These are phyloP conservation scores for Trichosanthes cucumerina DNA, from an alignment of 306 rosid species.

Conservation along the genomic window DNA sequence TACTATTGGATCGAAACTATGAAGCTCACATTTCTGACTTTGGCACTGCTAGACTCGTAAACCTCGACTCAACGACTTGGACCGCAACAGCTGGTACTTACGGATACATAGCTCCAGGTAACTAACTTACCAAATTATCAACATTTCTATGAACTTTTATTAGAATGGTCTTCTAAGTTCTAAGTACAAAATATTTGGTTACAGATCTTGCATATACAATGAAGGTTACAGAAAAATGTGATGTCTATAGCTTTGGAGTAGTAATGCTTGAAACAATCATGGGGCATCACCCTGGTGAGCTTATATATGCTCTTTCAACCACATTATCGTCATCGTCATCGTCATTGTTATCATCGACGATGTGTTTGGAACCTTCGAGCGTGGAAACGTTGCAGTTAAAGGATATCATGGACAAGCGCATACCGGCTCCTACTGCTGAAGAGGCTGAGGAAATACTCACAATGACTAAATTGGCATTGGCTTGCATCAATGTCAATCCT, in stretches of 20 bases:
- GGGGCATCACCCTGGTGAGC: conserved; percentile 10
- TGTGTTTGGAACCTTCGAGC: neutral
- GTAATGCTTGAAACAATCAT: conserved; percentile 11
- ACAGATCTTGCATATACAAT: conserved; percentile 15
- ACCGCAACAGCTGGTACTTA: conserved; percentile 4
- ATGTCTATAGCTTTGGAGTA: conserved; percentile 14
- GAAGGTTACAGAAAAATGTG: conserved; percentile 12
- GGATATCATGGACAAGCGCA: conserved; percentile 5
- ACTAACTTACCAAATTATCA: neutral
- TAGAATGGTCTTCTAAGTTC: neutral
- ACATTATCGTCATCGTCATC: neutral
- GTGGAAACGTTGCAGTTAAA: neutral
- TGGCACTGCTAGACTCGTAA: conserved; percentile 12
- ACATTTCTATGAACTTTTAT: neutral
- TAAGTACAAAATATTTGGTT: no score
- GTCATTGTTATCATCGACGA: neutral
- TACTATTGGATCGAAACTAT: neutral
- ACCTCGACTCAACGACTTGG: conserved; percentile 2
- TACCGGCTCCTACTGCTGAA: neutral
- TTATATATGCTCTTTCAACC: neutral
- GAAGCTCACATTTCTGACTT: conserved; percentile 13
- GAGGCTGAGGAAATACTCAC: neutral
- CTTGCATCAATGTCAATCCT: conserved; percentile 11
- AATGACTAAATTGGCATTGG: conserved; percentile 3
- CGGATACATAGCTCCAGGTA: conserved; percentile 20